Evolutionary conservation across 495 filamentous ascomycete species (phyloP).

Genomic region (Bacidia rubella): DNA sequence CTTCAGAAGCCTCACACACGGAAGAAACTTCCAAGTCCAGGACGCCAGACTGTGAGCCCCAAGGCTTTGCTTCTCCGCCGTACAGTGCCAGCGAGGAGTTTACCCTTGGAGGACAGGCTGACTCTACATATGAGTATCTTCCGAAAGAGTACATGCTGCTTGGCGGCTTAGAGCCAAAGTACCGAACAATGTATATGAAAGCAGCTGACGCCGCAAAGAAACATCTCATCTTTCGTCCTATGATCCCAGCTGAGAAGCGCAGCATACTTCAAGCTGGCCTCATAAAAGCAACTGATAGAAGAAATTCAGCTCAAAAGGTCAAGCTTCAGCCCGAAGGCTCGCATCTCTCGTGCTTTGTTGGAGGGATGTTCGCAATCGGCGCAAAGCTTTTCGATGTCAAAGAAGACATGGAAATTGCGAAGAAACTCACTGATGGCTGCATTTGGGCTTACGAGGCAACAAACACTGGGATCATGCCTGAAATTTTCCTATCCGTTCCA

Average conservation of each 20-base stretch:
- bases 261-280: constrained; percentile 64
- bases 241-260: constrained; percentile 52
- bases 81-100: constrained; percentile 14
- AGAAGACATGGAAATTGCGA: constrained; percentile 67
- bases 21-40: background rate
- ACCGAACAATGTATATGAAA: constrained; percentile 66
- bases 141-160: constrained; percentile 68
- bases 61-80: constrained; percentile 33
- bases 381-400: constrained; percentile 74
- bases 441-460: constrained; percentile 84
- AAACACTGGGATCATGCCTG: constrained; percentile 82
- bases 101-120: constrained; percentile 64
- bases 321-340: constrained; percentile 38
- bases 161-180: constrained; percentile 70
- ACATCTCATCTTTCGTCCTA: constrained; percentile 71
- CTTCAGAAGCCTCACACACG: background rate
- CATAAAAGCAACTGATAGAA: constrained; percentile 27
- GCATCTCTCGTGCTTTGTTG: constrained; percentile 81
- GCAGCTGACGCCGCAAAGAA: constrained; percentile 57
- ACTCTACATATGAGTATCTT: constrained; percentile 91
- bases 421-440: constrained; percentile 79
- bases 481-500: constrained; percentile 48
- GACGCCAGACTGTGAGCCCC: constrained; percentile 35
- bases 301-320: background rate
- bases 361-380: constrained; percentile 86